Conservation (phyloP, 345 rosid species). For the Kandelia obovata region DNA sequence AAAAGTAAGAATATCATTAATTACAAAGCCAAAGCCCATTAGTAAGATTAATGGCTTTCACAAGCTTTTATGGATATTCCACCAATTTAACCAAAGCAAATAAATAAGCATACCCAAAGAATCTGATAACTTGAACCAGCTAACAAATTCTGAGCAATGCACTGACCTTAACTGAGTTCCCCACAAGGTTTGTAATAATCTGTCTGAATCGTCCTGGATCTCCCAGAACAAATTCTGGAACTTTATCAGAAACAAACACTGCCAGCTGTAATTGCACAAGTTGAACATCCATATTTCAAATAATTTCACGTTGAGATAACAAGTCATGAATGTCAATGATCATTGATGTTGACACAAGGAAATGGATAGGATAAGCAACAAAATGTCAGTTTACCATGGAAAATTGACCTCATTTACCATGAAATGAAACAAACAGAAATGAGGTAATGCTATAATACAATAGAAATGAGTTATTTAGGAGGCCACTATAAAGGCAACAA, state of each 20-base stretch:
- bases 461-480: neutral
- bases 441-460: neutral
- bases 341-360: conserved; percentile 8
- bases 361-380: neutral
- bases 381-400: conserved; percentile 17
- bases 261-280: conserved; percentile 64
- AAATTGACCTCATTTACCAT: neutral
- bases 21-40: no score
- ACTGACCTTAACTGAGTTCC: conserved; percentile 94
- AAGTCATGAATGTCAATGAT: conserved; percentile 14
- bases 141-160: conserved; percentile 1
- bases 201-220: conserved; percentile 98
- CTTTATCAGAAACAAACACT: conserved; percentile 81
- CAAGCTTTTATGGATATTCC: no score
- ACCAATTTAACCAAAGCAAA: neutral
- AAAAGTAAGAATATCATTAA: neutral
- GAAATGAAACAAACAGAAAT: neutral
- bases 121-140: neutral
- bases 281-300: conserved; percentile 7
- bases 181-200: conserved; percentile 90
- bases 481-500: neutral
- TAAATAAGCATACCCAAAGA: neutral
- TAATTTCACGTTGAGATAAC: neutral
- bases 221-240: conserved; percentile 79
- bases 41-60: no score